Conservation (phyloP, 2,329 filamentous ascomycete genomes). For the Neoascochyta sp. region DNA sequence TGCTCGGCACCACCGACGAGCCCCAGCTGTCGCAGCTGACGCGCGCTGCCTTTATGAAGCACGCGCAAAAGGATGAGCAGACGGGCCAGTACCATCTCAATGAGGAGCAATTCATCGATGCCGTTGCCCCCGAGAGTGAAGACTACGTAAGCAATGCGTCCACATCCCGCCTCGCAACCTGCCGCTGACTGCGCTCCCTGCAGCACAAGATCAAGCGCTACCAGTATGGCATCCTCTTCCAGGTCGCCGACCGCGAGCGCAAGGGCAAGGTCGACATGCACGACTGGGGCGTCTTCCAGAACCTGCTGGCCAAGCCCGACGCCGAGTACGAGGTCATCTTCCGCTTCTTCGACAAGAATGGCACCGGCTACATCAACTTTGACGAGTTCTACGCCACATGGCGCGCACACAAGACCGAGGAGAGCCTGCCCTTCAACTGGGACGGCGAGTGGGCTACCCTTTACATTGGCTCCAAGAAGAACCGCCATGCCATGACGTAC, state of each 20-base stretch:
- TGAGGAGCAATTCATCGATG: conserved; percentile 83
- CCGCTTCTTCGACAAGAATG: conserved; percentile 85
- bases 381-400: conserved; percentile 82
- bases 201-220: conserved; percentile 98
- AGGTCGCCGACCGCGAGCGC: conserved; percentile 76
- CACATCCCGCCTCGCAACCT: conserved; percentile 16
- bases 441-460: conserved; percentile 93
- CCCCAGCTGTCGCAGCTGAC: conserved; percentile 69
- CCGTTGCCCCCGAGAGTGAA: conserved; percentile 79
- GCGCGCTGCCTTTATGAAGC: conserved; percentile 69
- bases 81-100: conserved; percentile 77
- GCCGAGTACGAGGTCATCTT: conserved; percentile 99
- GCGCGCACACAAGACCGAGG: conserved; percentile 79
- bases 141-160: conserved; percentile 82
- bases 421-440: conserved; percentile 93
- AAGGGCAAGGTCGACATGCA: conserved; percentile 70
- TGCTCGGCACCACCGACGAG: conserved; percentile 61
- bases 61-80: conserved; percentile 71
- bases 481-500: conserved; percentile 89
- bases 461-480: conserved; percentile 84
- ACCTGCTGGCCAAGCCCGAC: conserved; percentile 87
- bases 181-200: conserved; percentile 28
- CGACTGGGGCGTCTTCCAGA: conserved; percentile 93
- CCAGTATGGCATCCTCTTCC: conserved; percentile 91
- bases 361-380: conserved; percentile 81